Evolutionary conservation across 129 eudicot genomes (phyloP).

Genomic region (Flaveria sonorensis): DNA sequence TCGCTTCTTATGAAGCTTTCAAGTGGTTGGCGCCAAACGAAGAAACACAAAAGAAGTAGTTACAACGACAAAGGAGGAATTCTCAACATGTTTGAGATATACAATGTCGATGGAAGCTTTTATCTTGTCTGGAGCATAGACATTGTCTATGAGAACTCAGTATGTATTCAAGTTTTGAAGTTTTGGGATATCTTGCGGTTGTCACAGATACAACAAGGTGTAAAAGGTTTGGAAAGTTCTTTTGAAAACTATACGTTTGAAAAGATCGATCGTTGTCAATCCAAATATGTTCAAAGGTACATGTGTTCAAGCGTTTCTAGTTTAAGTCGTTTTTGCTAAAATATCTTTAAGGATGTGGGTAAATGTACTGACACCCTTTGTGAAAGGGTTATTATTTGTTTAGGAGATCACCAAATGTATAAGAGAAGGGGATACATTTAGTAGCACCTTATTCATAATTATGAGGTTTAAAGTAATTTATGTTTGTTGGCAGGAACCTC

Average conservation of each 20-base stretch:
- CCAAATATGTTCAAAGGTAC: constrained; percentile 40
- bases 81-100: constrained; percentile 35
- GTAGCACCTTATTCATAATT: no score
- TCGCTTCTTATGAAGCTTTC: constrained; percentile 44
- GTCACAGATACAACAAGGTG: constrained; percentile 25
- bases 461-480: not conserved
- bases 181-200: constrained; percentile 38
- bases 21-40: constrained; percentile 40
- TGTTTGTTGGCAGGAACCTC: constrained; percentile 33
- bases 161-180: constrained; percentile 40
- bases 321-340: not conserved
- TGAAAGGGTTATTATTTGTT: no score
- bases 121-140: constrained; percentile 44
- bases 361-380: no score
- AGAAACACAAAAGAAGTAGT: constrained; percentile 8
- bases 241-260: constrained; percentile 33
- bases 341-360: no score
- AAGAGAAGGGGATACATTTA: no score
- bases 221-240: constrained; percentile 8
- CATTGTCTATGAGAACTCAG: constrained; percentile 30
- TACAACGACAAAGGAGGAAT: not conserved
- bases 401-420: no score
- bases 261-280: constrained; percentile 38
- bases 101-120: constrained; percentile 30
- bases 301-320: not conserved